A percentile compares a stretch with the other conserved stretches of the same genome.
phyloP scores from a whole-genome alignment of 768 basidiomycete species.

The Mycena floridula region DNA sequence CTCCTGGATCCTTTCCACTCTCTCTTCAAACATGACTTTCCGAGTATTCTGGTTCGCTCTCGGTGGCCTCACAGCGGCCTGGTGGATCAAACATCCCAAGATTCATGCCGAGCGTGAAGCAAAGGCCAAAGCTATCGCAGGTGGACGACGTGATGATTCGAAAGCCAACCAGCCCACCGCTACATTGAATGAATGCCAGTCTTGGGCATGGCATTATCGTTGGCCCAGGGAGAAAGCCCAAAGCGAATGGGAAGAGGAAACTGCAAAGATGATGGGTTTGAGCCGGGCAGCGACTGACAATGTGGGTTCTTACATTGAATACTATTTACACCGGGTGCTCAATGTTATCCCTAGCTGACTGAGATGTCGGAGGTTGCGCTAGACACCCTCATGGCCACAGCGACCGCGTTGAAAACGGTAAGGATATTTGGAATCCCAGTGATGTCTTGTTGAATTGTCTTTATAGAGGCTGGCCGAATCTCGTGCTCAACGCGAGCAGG shows the following conservation, averaged over 20 bases:
- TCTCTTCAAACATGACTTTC: background rate
- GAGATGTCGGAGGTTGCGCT: background rate
- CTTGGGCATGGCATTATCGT: background rate
- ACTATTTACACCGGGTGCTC: background rate
- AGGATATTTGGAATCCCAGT: background rate
- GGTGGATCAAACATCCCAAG: background rate
- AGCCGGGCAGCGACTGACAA: background rate
- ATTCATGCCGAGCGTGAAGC: background rate
- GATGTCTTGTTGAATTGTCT: background rate
- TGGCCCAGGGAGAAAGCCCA: background rate
- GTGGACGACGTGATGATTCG: background rate
- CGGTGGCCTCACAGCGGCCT: background rate
- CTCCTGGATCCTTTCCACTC: background rate
- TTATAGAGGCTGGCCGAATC: background rate
- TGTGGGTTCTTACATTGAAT: background rate
- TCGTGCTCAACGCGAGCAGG: background rate
- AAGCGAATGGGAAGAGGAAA: background rate
- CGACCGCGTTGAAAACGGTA: background rate
- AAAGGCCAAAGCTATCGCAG: slow-evolving; percentile 1
- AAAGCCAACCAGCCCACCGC: background rate
- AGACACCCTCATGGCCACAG: background rate
- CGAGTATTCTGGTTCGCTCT: slow-evolving; percentile 1
- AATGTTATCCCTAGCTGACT: background rate
- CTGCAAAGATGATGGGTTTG: background rate
- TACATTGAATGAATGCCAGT: background rate